A percentile compares a stretch with the other conserved stretches of the same genome.
Evolutionary conservation across 257 asterid genomes (phyloP).

Genomic region (Rauvolfia tetraphylla): DNA sequence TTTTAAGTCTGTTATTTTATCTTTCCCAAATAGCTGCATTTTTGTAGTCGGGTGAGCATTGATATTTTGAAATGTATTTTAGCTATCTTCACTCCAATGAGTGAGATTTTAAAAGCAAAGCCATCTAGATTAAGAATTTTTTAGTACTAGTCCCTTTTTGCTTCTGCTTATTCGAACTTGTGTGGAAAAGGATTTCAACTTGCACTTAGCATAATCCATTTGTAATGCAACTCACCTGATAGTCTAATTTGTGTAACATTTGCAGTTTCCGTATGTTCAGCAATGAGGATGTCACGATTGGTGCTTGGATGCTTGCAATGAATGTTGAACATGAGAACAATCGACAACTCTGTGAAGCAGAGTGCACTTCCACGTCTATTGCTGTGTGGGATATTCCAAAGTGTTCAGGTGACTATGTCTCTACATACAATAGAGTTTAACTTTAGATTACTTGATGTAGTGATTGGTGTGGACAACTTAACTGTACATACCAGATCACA

Average conservation of each 20-base stretch:
- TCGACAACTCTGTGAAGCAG: constrained; percentile 58
- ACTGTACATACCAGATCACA: neutral
- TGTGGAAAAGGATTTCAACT: neutral
- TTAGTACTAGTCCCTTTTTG: neutral
- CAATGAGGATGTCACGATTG: constrained; percentile 98
- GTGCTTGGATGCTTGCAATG: constrained; percentile 99
- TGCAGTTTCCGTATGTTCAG: constrained; percentile 96
- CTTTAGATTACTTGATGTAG: too few relatives aligned
- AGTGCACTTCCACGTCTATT: constrained; percentile 66
- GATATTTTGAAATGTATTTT: neutral
- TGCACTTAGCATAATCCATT: neutral
- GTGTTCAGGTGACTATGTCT: constrained; percentile 69
- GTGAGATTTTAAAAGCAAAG: neutral
- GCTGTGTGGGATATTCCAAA: constrained; percentile 99
- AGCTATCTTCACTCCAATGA: too few relatives aligned
- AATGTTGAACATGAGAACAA: constrained; percentile 82
- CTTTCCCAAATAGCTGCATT: neutral
- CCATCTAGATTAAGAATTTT: neutral
- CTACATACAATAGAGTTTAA: neutral
- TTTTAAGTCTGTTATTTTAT: neutral
- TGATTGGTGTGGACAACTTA: neutral
- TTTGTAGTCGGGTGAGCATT: neutral
- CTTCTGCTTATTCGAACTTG: constrained; percentile 1
- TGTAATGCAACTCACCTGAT: neutral
- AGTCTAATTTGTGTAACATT: constrained; percentile 7